These are phyloP conservation scores for Hericium alpestre DNA, from an alignment of 768 basidiomycete species.

Conservation along the genomic window DNA sequence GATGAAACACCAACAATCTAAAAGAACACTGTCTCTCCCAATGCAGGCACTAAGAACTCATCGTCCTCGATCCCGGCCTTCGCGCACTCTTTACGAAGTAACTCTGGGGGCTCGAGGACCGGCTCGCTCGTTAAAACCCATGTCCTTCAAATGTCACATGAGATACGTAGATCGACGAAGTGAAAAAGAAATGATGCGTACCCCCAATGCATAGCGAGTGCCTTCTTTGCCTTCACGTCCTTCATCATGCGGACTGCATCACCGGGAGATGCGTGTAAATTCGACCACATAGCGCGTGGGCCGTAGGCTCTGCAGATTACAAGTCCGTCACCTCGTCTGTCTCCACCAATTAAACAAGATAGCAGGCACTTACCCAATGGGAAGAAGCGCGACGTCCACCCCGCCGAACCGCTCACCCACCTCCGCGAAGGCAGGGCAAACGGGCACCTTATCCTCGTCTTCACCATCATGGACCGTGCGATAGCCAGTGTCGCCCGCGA, in stretches of 20 bases:
- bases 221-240: constrained; percentile 49
- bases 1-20: neutral
- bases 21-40: constrained; percentile 45
- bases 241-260: constrained; percentile 61
- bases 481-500: constrained; percentile 66
- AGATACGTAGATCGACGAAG: neutral
- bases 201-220: constrained; percentile 68
- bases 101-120: constrained; percentile 49
- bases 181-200: constrained; percentile 16
- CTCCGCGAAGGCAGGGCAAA: constrained; percentile 65
- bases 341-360: neutral
- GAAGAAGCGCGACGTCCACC: constrained; percentile 62
- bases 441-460: constrained; percentile 39
- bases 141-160: constrained; percentile 24
- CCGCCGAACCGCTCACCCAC: constrained; percentile 54
- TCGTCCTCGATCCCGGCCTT: constrained; percentile 41
- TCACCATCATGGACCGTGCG: constrained; percentile 35
- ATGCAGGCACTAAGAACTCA: constrained; percentile 44
- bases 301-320: constrained; percentile 41
- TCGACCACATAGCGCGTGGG: constrained; percentile 44
- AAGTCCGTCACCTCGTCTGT: neutral
- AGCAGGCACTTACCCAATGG: constrained; percentile 40
- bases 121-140: constrained; percentile 45
- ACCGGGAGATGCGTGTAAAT: constrained; percentile 56
- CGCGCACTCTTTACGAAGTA: constrained; percentile 41